phyloP scores from a whole-genome alignment of 768 basidiomycete species.

The Rhodocollybia butyracea region DNA sequence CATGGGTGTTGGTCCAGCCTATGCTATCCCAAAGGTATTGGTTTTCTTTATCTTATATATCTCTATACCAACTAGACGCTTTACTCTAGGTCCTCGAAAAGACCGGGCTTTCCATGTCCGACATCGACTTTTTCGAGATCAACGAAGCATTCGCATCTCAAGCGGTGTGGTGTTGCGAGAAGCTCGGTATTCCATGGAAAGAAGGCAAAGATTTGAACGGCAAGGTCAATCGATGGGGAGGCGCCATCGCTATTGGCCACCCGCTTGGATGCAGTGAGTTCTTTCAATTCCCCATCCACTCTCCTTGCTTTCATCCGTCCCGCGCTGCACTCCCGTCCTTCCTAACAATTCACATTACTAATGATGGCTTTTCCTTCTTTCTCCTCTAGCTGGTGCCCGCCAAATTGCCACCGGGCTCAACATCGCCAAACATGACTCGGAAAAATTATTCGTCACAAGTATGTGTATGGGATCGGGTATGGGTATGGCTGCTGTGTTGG shows the following conservation, averaged over 20 bases:
- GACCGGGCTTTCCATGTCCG: conserved; percentile 59
- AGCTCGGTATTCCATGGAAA: conserved; percentile 58
- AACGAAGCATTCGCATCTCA: conserved; percentile 90
- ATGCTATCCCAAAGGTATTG: conserved; percentile 91
- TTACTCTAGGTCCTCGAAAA: conserved; percentile 45
- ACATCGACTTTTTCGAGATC: conserved; percentile 90
- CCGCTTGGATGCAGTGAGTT: conserved; percentile 80
- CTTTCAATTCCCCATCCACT: conserved; percentile 23
- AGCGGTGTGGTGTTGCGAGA: conserved; percentile 70
- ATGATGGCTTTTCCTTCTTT: conserved; percentile 17
- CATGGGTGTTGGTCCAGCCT: conserved; percentile 92
- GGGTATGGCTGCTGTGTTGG: conserved; percentile 88
- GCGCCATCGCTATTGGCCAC: conserved; percentile 88
- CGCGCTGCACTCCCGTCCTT: not conserved
- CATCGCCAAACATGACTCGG: conserved; percentile 73
- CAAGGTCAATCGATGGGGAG: conserved; percentile 86
- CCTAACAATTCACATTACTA: not conserved
- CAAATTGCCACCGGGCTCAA: conserved; percentile 85
- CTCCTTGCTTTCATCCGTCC: conserved; percentile 8
- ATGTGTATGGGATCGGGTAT: conserved; percentile 93
- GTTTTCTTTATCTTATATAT: no score
- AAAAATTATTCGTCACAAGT: conserved; percentile 79
- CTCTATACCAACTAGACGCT: no score
- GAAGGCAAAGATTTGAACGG: not conserved
- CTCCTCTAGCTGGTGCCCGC: conserved; percentile 64